phyloP scores from a whole-genome alignment of 1,139 yeast species.

The Protomyces gravidus region DNA sequence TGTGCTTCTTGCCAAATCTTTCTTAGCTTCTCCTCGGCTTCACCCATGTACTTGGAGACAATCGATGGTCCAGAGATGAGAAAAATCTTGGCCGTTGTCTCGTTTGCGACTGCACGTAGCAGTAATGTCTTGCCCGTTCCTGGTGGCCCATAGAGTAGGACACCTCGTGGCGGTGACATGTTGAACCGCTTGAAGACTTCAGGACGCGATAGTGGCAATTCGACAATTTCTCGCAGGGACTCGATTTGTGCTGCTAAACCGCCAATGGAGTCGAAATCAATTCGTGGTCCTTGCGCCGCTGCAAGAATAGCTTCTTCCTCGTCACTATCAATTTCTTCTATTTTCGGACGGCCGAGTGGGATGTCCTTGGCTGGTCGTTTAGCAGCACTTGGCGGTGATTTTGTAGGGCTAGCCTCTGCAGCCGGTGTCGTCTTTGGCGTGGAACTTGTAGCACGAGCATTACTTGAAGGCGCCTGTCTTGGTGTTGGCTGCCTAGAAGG shows the following conservation, averaged over 20 bases:
- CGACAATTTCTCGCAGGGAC: constrained; percentile 61
- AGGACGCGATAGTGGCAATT: constrained; percentile 76
- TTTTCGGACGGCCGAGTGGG: constrained; percentile 28
- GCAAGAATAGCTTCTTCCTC: constrained; percentile 9
- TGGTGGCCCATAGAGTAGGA: constrained; percentile 89
- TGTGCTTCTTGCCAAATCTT: constrained; percentile 81
- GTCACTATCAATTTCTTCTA: constrained; percentile 33
- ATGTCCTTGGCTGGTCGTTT: constrained; percentile 20
- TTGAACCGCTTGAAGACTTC: constrained; percentile 74
- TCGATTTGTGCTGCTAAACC: constrained; percentile 67
- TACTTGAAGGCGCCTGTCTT: not conserved
- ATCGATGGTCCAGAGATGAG: constrained; percentile 88
- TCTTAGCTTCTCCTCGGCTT: constrained; percentile 78
- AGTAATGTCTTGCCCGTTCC: constrained; percentile 97
- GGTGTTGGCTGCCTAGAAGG: not conserved
- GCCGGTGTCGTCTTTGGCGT: not conserved
- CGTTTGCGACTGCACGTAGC: constrained; percentile 71
- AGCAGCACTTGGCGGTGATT: constrained; percentile 2
- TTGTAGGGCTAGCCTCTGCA: not conserved
- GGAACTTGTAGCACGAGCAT: not conserved
- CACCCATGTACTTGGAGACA: constrained; percentile 87
- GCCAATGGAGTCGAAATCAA: constrained; percentile 58
- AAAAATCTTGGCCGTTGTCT: constrained; percentile 68
- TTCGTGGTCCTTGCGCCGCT: constrained; percentile 25
- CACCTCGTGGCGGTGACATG: constrained; percentile 86